Conservation (phyloP, 169 alveolate species). For the Plasmodium malariae region DNA sequence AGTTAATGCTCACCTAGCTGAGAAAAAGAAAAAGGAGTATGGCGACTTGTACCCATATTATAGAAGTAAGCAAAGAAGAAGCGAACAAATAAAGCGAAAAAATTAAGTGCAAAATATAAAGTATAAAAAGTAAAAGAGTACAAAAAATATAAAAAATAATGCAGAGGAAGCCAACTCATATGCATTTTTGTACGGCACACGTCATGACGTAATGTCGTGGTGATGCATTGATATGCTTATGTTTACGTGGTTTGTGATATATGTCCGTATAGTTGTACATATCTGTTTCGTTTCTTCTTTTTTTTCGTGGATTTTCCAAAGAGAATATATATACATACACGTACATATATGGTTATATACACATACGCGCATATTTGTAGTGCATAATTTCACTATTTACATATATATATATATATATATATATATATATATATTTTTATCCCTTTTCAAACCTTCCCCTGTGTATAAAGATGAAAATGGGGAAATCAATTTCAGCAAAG, state of each 20-base stretch:
- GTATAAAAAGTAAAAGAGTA: no score
- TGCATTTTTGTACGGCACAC: no score
- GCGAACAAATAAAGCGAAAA: background rate
- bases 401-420: background rate
- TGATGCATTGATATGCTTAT: no score
- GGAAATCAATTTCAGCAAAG: background rate
- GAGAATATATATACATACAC: background rate
- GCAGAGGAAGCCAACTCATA: no score
- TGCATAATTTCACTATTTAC: background rate
- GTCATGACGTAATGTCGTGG: no score
- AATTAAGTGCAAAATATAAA: no score
- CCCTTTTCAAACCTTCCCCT: background rate
- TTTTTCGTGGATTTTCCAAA: no score
- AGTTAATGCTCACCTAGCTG: constrained; percentile 88
- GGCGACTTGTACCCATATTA: constrained; percentile 62
- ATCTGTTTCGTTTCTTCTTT: no score
- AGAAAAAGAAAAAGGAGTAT: constrained; percentile 76
- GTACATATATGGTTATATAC: background rate
- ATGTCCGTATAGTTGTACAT: no score
- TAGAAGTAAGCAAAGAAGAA: constrained; percentile 12
- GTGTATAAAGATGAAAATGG: constrained; percentile 2
- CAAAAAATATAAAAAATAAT: no score
- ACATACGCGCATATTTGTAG: background rate
- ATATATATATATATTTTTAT: background rate
- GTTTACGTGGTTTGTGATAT: no score